Base-by-base conservation (phyloP, 176 grass and related monocot species). In the Zizania latifolia region DNA sequence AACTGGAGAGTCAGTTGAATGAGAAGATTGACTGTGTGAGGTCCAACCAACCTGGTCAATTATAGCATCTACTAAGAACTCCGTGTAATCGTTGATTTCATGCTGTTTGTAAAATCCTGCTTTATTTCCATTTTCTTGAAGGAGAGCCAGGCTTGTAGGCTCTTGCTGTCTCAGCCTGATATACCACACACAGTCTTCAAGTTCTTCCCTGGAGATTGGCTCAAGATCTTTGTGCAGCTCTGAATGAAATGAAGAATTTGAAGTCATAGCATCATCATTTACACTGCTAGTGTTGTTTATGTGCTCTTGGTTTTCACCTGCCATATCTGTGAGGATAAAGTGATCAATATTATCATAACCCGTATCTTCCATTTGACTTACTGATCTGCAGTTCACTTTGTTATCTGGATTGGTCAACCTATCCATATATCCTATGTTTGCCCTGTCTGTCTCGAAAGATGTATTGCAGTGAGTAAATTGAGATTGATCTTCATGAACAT, bases 181-280 rank as follows among this genome's bases (percentile, higher is more conserved):
- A 39, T 62, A 22, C 70, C 75, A 80, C 17, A 77, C 38, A 46
- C 56, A 76, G 53, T 37, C 48, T 62, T 76, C 75, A 34, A 76
- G 22, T 82, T 88, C 82, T 55, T 88, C 79, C 64, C 60, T 70
- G 33, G 74, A 76, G 31, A 46, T 77, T 40, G 38, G 8, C 30
- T 64, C 80, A 65, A 83, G 40, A 76, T 56, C 63, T 82, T 85
- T 72, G 69, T 85, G 75, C 69, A 71, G 61, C 12, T 86, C 72
- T 71, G 65, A 79, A 54, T 79, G 68, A 76, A 79, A 5, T 23
- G 38, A 83, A 68, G 64, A 72, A 62, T 78, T 72, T 27, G 71
- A 57, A 33, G 30, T 43, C 16, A 72, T 36, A 31, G 23, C 70
- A 65, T 68, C 44, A 66, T 87, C 44, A 62, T 62, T 76, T 61